phyloP scores from a whole-genome alignment of 768 basidiomycete genomes.

The Asterophora lycoperdoides region DNA sequence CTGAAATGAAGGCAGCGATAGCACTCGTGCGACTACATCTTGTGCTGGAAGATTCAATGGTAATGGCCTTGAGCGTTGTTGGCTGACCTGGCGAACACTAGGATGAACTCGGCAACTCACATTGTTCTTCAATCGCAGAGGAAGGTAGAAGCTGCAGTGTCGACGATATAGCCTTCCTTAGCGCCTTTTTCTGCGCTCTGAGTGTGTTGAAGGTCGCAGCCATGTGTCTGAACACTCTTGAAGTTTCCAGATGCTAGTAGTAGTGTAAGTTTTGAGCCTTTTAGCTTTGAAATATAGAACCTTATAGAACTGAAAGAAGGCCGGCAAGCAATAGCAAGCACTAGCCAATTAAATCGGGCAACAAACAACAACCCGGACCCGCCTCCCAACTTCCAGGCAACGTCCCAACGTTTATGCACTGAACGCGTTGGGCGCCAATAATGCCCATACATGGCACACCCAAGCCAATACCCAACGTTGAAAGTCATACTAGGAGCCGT shows the following conservation, averaged over 20 bases:
- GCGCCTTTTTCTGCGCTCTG: constrained; percentile 47
- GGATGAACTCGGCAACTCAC: constrained; percentile 32
- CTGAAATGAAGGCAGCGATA: constrained; percentile 49
- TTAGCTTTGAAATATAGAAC: neutral
- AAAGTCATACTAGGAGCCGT: constrained; percentile 39
- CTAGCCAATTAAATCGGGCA: neutral
- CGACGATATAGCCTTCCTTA: constrained; percentile 48
- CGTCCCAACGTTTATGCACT: neutral
- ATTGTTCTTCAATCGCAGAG: constrained; percentile 53
- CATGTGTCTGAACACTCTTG: constrained; percentile 6
- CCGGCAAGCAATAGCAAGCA: neutral
- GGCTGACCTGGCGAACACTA: neutral
- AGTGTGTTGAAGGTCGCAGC: constrained; percentile 20
- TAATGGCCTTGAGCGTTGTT: constrained; percentile 1
- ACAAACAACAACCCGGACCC: neutral
- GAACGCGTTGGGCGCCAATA: neutral
- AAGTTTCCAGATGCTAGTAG: too few species aligned
- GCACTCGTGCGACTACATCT: constrained; percentile 43
- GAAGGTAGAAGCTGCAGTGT: constrained; percentile 42
- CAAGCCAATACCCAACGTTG: neutral
- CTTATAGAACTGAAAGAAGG: too few species aligned
- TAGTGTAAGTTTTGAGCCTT: too few species aligned
- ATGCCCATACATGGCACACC: neutral
- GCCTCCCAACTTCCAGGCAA: neutral
- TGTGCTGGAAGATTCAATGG: constrained; percentile 31